Evolutionary conservation across 1,139 yeast species (phyloP), one percentile per base, ranked within the genome.

Genomic region (Eremothecium cymbalariae): DNA sequence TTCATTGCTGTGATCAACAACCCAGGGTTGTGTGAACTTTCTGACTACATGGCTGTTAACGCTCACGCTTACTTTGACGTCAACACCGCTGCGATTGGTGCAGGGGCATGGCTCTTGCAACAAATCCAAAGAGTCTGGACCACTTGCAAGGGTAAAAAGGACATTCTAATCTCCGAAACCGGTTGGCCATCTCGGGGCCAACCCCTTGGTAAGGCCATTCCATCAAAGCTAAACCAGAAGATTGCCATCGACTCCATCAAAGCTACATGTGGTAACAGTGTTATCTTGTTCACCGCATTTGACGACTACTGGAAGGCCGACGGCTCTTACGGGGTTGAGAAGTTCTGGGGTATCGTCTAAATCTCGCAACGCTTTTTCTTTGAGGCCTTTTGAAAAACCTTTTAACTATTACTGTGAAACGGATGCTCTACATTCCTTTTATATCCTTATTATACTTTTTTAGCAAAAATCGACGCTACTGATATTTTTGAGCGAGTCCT

Each of bases 51-150:
- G 61, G 90, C 90, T 19, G 81, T 79, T 48, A 81, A 80, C 60
- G 80, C 82, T 38, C 94, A 81, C 60, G 81, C 90, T 48, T 81
- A 67, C 72, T 81, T 82, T 66, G 86, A 79, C 60, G 79, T 82
- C 54, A 63, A 70, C 51, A 75, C 79, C 37, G 64, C 60, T 40
- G 85, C 90, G 45, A 62, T 63, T 6, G 65, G 74, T 48, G 73
- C 90, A 23, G 94, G 93, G 55, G 60, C 70, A 15, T 81, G 86
- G 85, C 67, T 80, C 51, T 53, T 72, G 52, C 56, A 65, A 45
- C 86, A 79, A 64, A 77, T 81, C 53, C 67, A 75, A 51, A 67
- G 74, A 59, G 81, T 81, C 51, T 67, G 72, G 62, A 59, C 70
- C 46, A 76, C 76, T 35, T 81, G 90, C 68, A 74, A 74, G 50